A percentile compares a stretch with the other conserved stretches of the same genome.
phyloP scores from a whole-genome alignment of 1,139 yeast genomes.

The Candida pseudoviswanathii region DNA sequence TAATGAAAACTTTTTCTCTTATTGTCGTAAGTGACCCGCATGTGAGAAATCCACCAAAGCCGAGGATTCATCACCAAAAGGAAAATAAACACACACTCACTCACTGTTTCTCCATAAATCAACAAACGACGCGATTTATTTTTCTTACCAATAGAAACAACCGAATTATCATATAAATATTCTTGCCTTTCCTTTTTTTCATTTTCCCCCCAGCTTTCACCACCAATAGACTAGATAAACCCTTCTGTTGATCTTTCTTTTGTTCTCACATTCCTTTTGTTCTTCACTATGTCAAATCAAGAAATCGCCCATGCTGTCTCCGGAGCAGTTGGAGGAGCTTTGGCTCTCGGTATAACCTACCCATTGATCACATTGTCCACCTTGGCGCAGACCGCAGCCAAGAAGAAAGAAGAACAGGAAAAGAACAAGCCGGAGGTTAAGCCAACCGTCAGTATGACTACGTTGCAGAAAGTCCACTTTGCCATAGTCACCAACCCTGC shows the following conservation, averaged over 20 bases:
- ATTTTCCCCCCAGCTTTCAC: background rate
- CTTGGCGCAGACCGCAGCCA: constrained; percentile 70
- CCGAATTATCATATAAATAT: background rate
- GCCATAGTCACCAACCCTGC: constrained; percentile 27
- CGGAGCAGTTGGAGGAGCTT: constrained; percentile 92
- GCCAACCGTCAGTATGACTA: constrained; percentile 12
- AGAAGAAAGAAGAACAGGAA: constrained; percentile 37
- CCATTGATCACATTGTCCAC: constrained; percentile 86
- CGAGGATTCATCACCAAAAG: background rate
- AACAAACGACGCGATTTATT: background rate
- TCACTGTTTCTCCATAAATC: background rate
- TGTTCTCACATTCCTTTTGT: background rate
- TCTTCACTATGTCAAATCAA: constrained; percentile 17
- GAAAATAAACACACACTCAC: background rate
- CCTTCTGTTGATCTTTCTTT: background rate
- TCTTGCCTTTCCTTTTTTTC: background rate
- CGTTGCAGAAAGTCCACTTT: constrained; percentile 23
- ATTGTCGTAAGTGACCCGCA: background rate
- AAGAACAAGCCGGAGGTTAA: constrained; percentile 17
- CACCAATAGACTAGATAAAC: background rate
- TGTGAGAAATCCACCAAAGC: background rate
- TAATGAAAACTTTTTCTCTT: background rate
- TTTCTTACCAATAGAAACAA: background rate
- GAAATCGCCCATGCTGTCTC: constrained; percentile 84
- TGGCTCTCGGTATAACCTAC: constrained; percentile 81